A percentile compares a stretch with the other conserved stretches of the same genome.
Conservation (phyloP, 2,329 filamentous ascomycete genomes). For the Pseudocercospora cruenta region DNA sequence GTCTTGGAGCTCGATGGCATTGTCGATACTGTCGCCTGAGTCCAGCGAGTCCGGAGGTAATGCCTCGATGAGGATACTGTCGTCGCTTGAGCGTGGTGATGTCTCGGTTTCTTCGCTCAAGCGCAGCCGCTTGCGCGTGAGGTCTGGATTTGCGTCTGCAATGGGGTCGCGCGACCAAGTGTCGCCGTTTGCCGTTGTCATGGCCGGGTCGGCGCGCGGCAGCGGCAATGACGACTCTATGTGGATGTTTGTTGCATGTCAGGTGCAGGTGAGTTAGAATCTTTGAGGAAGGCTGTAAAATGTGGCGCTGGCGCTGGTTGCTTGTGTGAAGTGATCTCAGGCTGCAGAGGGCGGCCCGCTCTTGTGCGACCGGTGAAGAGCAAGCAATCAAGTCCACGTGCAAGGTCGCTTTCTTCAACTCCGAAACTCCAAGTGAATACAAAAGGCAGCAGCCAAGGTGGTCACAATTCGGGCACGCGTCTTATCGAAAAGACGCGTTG, state of each 20-base stretch:
- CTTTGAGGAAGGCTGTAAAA: neutral
- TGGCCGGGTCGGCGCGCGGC: slow-evolving; percentile 15
- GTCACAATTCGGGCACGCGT: neutral
- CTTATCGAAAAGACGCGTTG: neutral
- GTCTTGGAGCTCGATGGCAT: slow-evolving; percentile 45
- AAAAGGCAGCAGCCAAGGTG: neutral
- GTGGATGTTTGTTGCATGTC: slow-evolving; percentile 4
- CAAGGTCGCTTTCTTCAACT: neutral
- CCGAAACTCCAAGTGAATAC: neutral
- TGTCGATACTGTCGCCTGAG: slow-evolving; percentile 42
- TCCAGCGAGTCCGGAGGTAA: slow-evolving; percentile 46
- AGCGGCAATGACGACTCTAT: neutral
- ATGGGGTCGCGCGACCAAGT: slow-evolving; percentile 44
- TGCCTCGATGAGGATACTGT: slow-evolving; percentile 33
- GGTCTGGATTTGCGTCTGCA: slow-evolving; percentile 49
- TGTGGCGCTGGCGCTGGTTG: slow-evolving; percentile 3
- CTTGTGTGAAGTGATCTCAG: neutral
- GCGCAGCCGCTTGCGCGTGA: slow-evolving; percentile 51
- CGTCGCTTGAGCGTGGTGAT: slow-evolving; percentile 31
- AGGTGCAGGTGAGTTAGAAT: neutral
- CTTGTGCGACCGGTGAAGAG: neutral
- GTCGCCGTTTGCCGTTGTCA: slow-evolving; percentile 28
- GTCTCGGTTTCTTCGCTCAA: slow-evolving; percentile 43
- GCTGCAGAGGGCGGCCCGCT: slow-evolving; percentile 1
- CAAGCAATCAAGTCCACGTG: neutral